Evolutionary conservation across 305 asterid genomes (phyloP).

Genomic region (Fraxinus sp.): DNA sequence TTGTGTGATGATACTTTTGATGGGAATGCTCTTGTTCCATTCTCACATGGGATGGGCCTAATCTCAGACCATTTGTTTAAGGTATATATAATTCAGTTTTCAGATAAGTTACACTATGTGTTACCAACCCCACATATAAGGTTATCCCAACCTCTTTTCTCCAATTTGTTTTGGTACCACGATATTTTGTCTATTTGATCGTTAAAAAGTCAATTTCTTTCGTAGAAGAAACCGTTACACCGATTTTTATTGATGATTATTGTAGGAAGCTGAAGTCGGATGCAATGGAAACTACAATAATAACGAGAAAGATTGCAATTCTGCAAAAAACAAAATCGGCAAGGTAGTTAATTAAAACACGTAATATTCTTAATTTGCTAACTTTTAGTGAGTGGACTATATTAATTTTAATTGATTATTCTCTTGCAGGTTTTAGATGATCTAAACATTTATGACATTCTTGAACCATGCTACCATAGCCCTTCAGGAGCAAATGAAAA

Average conservation of each 20-base stretch:
- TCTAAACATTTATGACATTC: slow-evolving; percentile 43
- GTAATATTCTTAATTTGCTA: background rate
- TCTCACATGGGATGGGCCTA: slow-evolving; percentile 1
- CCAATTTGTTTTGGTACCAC: background rate
- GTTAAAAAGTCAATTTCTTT: background rate
- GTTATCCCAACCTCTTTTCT: background rate
- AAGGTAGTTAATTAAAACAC: slow-evolving; percentile 14
- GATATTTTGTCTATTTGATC: background rate
- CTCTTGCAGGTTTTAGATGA: slow-evolving; percentile 33
- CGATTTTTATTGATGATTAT: background rate
- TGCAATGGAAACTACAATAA: slow-evolving; percentile 38
- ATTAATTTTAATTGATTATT: background rate
- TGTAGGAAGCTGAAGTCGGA: slow-evolving; percentile 41
- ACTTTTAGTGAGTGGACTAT: background rate
- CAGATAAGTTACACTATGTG: background rate
- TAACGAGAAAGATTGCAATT: slow-evolving; percentile 20
- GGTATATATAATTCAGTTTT: slow-evolving; percentile 1
- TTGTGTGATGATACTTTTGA: background rate
- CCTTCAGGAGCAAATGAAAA: slow-evolving; percentile 8
- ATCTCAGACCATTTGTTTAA: slow-evolving; percentile 31
- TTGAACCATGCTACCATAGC: slow-evolving; percentile 56
- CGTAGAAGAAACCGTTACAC: background rate
- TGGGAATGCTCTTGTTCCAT: background rate
- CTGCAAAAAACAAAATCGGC: slow-evolving; percentile 26
- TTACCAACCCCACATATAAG: background rate